These are phyloP conservation scores for Mortierella alpina DNA, from an alignment of 192 early-diverging fungal genomes.

Conservation along the genomic window DNA sequence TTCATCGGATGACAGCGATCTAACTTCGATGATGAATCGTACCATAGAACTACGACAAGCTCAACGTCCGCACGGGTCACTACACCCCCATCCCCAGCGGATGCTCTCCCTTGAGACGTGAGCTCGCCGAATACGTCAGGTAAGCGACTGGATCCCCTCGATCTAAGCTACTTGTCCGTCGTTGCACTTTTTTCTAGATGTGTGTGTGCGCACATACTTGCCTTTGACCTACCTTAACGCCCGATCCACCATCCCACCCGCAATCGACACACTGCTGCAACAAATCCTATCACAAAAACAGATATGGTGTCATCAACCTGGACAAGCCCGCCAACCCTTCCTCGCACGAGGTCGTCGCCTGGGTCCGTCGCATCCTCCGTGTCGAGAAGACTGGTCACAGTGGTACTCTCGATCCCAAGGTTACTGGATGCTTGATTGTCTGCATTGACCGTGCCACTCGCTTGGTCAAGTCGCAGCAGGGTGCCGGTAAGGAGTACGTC, in stretches of 20 bases:
- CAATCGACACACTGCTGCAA: neutral
- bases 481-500: slow-evolving; percentile 99
- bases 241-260: neutral
- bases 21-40: no score
- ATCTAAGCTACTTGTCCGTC: no score
- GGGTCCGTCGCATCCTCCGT: slow-evolving; percentile 97
- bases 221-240: neutral
- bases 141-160: slow-evolving; percentile 16
- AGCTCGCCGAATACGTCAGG: slow-evolving; percentile 89
- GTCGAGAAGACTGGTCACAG: slow-evolving; percentile 99
- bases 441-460: slow-evolving; percentile 99
- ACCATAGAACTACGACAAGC: slow-evolving; percentile 91
- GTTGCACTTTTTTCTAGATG: neutral
- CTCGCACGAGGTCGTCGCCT: slow-evolving; percentile 99
- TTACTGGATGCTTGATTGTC: slow-evolving; percentile 98
- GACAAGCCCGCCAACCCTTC: slow-evolving; percentile 99
- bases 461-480: slow-evolving; percentile 98
- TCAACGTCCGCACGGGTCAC: slow-evolving; percentile 96
- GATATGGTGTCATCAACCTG: slow-evolving; percentile 98
- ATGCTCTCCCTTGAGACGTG: slow-evolving; percentile 94
- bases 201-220: neutral
- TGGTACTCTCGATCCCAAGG: slow-evolving; percentile 99
- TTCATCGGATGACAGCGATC: no score
- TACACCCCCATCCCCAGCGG: slow-evolving; percentile 97
- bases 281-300: slow-evolving; percentile 26